A percentile compares a stretch with the other conserved stretches of the same genome.
phyloP scores from a whole-genome alignment of 352 stramenopile genomes.

The Elongisporangium undulatum region DNA sequence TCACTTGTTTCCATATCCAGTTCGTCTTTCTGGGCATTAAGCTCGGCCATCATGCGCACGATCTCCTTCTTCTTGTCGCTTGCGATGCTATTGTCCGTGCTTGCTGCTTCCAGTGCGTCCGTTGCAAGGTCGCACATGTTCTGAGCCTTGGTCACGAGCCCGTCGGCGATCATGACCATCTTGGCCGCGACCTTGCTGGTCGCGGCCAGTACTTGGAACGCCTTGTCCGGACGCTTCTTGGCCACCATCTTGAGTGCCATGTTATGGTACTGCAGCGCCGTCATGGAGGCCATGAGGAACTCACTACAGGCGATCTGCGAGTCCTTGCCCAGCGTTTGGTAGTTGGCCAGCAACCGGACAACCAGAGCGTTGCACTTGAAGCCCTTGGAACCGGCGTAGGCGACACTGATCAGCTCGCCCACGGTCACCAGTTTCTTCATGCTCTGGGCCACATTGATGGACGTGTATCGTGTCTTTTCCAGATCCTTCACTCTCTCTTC shows the following conservation, averaged over 20 bases:
- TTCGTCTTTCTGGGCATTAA: neutral
- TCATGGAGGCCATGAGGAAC: neutral
- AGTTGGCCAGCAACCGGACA: neutral
- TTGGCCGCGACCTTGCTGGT: neutral
- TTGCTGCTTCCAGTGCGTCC: neutral
- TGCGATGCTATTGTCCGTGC: neutral
- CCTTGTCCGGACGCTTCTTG: neutral
- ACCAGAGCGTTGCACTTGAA: neutral
- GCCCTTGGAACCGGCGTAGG: neutral
- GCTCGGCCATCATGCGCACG: neutral
- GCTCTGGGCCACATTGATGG: neutral
- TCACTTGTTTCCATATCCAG: neutral
- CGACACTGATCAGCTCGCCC: neutral
- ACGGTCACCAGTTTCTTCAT: neutral
- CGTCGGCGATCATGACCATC: neutral
- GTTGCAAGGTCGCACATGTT: neutral
- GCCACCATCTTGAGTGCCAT: neutral
- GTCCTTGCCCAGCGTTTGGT: neutral
- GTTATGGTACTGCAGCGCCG: neutral
- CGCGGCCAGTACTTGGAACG: neutral
- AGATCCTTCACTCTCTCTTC: neutral
- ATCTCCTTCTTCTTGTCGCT: neutral
- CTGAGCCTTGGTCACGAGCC: neutral
- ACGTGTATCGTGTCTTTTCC: neutral
- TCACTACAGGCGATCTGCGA: neutral